phyloP scores from a whole-genome alignment of 192 early-diverging fungal species.

The Lobosporangium transversale region DNA sequence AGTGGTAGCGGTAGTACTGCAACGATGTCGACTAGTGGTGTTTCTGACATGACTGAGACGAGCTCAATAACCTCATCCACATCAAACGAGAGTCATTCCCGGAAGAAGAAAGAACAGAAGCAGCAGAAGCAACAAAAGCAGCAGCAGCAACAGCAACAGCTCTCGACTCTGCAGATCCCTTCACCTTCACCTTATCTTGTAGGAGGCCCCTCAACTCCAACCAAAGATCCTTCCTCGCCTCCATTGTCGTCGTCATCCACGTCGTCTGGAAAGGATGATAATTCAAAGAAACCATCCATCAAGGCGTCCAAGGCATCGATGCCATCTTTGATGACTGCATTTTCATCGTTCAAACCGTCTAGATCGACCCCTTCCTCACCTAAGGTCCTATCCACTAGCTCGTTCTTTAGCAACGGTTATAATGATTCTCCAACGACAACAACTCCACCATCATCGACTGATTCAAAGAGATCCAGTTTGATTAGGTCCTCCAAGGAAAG shows the following conservation, averaged over 20 bases:
- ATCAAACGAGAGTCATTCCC: no score
- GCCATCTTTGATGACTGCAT: slow-evolving; percentile 50
- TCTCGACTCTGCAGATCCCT: slow-evolving; percentile 28
- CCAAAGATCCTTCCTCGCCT: neutral
- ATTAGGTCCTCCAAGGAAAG: neutral
- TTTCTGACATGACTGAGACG: neutral
- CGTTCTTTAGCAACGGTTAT: neutral
- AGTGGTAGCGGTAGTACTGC: neutral
- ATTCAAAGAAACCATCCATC: slow-evolving; percentile 36
- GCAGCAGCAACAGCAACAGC: slow-evolving; percentile 7
- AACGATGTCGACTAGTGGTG: neutral
- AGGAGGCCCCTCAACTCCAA: neutral
- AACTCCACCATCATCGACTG: no score
- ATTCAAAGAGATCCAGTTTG: neutral
- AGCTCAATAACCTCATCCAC: neutral
- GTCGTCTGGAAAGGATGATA: slow-evolving; percentile 11
- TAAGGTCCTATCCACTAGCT: slow-evolving; percentile 4
- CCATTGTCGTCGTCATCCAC: neutral
- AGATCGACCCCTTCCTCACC: slow-evolving; percentile 41
- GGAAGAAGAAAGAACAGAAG: no score
- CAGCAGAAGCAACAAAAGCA: no score
- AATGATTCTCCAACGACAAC: neutral
- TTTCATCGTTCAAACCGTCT: slow-evolving; percentile 42
- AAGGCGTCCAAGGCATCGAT: slow-evolving; percentile 49
- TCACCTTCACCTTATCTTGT: no score